Base-by-base conservation (phyloP, 2,329 filamentous ascomycete species). In the Geoglossum cookeanum region DNA sequence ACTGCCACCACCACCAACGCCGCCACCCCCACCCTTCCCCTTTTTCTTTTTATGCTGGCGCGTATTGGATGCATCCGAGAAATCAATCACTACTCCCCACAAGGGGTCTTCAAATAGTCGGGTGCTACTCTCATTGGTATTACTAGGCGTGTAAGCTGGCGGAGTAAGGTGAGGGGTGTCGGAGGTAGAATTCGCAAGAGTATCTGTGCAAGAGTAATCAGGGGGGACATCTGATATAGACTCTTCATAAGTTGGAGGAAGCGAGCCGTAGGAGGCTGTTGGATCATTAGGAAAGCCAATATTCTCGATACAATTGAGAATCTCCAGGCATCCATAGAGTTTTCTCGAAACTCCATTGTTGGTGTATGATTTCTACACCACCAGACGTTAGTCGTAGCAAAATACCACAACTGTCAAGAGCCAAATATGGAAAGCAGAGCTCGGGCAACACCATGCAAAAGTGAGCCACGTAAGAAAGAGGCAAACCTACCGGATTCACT, bases 221-320 rank as follows among this genome's bases (percentile, higher is more conserved):
- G 53, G 53, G 15, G 53, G 53, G 13, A 35, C 35, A n/a, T 55
- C 53, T 29, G 33, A 55, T 7, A 42, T 15, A 11, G 29, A 42
- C 17, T 55, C 53, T 42, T 47, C 42, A 29, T 55, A 55, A 42
- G 53, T 17, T 15, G 53, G 53, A 47, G 53, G 53, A 22, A 42
- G 32, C 6, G 32, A 55, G 42, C 35, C 35, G 15, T 32, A 32
- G 13, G 53, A 7, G 4, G 13, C 35, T 42, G 13, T 30, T 1
- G 48, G 15, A 33, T 9, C 7, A 6, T 17, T 13, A 13, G 33
- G 11, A n/a, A 32, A 6, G 29, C 33, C 48, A 33, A 52, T 8
- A 15, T 52, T 29, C 27, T 52, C 32, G 13, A 52, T 52, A 33
- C 48, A 52, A 5, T 13, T 33, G 5, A 30, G 15, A 13, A 52